These are phyloP conservation scores for Ustilago curta DNA, from an alignment of 1,284 basidiomycete species.

Conservation along the genomic window DNA sequence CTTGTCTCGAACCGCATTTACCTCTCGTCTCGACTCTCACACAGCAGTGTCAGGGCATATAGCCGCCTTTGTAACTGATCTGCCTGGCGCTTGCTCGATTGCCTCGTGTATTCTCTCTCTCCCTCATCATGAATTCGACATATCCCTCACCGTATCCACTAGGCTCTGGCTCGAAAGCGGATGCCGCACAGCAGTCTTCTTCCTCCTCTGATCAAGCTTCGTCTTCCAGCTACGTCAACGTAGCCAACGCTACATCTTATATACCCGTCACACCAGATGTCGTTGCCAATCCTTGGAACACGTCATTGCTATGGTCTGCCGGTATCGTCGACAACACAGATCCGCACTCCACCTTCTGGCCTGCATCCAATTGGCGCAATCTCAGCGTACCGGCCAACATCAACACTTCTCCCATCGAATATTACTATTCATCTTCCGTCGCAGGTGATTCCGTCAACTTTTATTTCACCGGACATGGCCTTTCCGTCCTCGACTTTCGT, in stretches of 20 bases:
- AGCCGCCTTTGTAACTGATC: background rate
- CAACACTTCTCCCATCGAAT: constrained; percentile 36
- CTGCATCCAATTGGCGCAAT: constrained; percentile 26
- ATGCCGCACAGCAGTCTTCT: background rate
- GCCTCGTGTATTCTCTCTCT: background rate
- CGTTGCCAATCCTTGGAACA: constrained; percentile 48
- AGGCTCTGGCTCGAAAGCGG: background rate
- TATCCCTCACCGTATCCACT: background rate
- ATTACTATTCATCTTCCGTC: constrained; percentile 29
- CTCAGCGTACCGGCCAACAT: constrained; percentile 21
- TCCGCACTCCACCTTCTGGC: constrained; percentile 39
- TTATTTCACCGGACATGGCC: constrained; percentile 33
- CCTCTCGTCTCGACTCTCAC: background rate
- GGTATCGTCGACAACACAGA: constrained; percentile 42
- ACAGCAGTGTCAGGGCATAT: too few species aligned
- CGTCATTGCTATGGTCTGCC: constrained; percentile 39
- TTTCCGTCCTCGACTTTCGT: constrained; percentile 39
- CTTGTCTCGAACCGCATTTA: too few species aligned
- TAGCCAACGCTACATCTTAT: background rate
- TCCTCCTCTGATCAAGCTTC: background rate
- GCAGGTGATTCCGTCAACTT: constrained; percentile 38
- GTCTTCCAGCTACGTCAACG: background rate
- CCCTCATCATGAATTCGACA: constrained; percentile 4
- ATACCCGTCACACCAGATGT: constrained; percentile 26
- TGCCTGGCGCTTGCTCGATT: background rate